Conservation (phyloP, 1,139 yeast genomes). For the Spencermartinsiella ligniputridi region DNA sequence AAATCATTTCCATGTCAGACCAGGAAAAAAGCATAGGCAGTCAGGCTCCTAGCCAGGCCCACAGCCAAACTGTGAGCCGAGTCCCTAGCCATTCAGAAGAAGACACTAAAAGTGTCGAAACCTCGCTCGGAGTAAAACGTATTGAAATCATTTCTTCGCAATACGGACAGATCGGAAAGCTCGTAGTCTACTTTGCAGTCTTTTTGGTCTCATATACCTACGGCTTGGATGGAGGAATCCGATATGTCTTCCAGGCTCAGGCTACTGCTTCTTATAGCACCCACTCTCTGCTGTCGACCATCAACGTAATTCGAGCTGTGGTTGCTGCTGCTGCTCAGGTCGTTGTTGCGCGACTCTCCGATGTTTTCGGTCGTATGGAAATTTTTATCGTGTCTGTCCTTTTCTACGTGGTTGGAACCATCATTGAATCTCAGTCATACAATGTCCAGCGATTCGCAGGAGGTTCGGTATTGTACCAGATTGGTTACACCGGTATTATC, state of each 20-base stretch:
- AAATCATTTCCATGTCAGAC: neutral
- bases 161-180: constrained; percentile 33
- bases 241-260: constrained; percentile 46
- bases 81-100: neutral
- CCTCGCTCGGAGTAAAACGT: constrained; percentile 32
- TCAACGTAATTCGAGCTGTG: constrained; percentile 57
- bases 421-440: constrained; percentile 63
- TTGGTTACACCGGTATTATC: constrained; percentile 65
- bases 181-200: constrained; percentile 45
- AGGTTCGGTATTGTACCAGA: constrained; percentile 65
- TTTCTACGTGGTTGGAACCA: constrained; percentile 65
- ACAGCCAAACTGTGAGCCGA: too few species aligned
- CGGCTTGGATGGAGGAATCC: constrained; percentile 57
- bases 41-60: too few species aligned
- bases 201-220: constrained; percentile 62
- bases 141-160: constrained; percentile 35
- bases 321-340: constrained; percentile 73
- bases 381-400: constrained; percentile 50
- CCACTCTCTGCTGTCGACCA: constrained; percentile 62
- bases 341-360: constrained; percentile 63
- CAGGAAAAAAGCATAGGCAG: neutral
- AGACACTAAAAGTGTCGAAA: neutral
- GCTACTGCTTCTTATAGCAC: constrained; percentile 55
- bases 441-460: constrained; percentile 66
- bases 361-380: constrained; percentile 65